Evolutionary conservation across 2,329 filamentous ascomycete species (phyloP).

Genomic region (Beauveria varroae): DNA sequence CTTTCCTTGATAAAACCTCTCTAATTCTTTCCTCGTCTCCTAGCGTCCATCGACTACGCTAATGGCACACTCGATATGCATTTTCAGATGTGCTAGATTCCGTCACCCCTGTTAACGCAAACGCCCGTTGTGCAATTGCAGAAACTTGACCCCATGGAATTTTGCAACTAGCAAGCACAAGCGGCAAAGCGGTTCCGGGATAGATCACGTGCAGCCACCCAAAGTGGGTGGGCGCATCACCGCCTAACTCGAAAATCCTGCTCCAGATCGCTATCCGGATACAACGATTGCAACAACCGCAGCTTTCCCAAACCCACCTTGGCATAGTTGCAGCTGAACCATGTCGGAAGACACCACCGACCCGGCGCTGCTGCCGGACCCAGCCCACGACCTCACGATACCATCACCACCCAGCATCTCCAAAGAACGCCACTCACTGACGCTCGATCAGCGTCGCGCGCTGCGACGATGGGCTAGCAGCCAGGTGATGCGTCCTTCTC

Average conservation of each 20-base stretch:
- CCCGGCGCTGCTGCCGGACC: constrained; percentile 28
- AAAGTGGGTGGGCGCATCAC: constrained; percentile 17
- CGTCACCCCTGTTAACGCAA: constrained; percentile 9
- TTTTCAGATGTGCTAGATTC: background rate
- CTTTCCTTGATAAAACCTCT: too few relatives aligned
- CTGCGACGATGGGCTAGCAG: constrained; percentile 52
- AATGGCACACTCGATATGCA: background rate
- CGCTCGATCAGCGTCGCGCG: constrained; percentile 54
- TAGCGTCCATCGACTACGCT: background rate
- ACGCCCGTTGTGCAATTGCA: constrained; percentile 8
- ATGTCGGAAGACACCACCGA: constrained; percentile 33
- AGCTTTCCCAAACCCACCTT: constrained; percentile 10
- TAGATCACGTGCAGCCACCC: constrained; percentile 8
- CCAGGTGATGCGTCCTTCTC: constrained; percentile 48
- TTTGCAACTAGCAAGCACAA: constrained; percentile 11
- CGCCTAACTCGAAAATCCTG: constrained; percentile 27
- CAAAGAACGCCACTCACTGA: constrained; percentile 51
- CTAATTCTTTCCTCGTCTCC: too few relatives aligned
- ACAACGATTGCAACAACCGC: constrained; percentile 23
- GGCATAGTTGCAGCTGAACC: constrained; percentile 19
- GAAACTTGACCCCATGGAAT: background rate
- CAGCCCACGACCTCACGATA: constrained; percentile 22
- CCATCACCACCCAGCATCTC: constrained; percentile 12
- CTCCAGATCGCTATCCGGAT: constrained; percentile 5
- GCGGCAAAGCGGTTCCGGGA: background rate